phyloP scores from a whole-genome alignment of 2,329 filamentous ascomycete species.

The Dactylellina leptospora region DNA sequence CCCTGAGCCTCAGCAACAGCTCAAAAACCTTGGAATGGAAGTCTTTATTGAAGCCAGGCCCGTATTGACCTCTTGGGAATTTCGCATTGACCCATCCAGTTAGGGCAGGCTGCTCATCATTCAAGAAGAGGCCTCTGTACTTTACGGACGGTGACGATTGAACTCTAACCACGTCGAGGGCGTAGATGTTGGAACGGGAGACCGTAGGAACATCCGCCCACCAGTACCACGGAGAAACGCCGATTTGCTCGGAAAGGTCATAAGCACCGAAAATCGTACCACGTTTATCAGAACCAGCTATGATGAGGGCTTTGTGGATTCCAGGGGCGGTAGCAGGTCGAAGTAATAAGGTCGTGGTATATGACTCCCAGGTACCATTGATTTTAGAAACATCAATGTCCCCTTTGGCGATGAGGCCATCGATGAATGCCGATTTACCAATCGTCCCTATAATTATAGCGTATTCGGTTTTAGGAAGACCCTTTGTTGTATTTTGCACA shows the following conservation, averaged over 20 bases:
- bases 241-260: conserved; percentile 76
- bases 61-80: conserved; percentile 63
- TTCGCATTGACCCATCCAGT: conserved; percentile 73
- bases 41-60: conserved; percentile 65
- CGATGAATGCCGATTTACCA: conserved; percentile 71
- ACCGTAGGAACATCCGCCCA: conserved; percentile 71
- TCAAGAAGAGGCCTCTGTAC: conserved; percentile 75
- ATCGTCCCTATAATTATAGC: conserved; percentile 76
- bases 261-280: conserved; percentile 76
- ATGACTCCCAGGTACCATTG: conserved; percentile 75
- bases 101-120: conserved; percentile 73
- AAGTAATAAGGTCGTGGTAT: conserved; percentile 68
- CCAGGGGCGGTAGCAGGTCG: conserved; percentile 66
- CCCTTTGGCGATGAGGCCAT: conserved; percentile 66
- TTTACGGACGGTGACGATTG: conserved; percentile 71
- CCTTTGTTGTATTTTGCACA: conserved; percentile 44
- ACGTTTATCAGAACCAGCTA: conserved; percentile 73
- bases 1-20: conserved; percentile 72
- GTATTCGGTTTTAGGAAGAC: conserved; percentile 60
- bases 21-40: conserved; percentile 77
- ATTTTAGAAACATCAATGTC: conserved; percentile 69
- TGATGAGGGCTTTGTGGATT: conserved; percentile 69
- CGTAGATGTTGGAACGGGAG: conserved; percentile 67
- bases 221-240: conserved; percentile 75
- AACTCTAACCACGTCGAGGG: conserved; percentile 66